Conservation (phyloP, 2,329 filamentous ascomycete species). For the Colletotrichum liriopes region DNA sequence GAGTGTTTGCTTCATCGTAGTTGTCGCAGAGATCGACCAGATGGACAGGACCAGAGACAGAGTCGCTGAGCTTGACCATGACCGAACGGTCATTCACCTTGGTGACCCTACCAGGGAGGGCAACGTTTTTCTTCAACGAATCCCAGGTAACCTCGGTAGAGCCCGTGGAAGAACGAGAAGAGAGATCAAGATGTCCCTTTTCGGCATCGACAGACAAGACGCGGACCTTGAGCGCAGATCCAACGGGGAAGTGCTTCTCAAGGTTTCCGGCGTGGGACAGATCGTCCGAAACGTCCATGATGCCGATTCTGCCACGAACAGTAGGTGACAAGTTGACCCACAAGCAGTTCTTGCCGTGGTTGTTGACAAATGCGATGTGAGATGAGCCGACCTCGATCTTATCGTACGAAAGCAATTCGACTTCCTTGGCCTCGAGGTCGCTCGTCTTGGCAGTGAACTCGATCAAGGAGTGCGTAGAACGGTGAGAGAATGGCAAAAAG, state of each 20-base stretch:
- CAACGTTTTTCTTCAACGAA: slow-evolving; percentile 82
- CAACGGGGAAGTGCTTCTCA: slow-evolving; percentile 85
- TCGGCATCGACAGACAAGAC: slow-evolving; percentile 82
- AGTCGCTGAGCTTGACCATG: slow-evolving; percentile 87
- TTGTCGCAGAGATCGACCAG: slow-evolving; percentile 90
- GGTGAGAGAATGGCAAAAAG: slow-evolving; percentile 92
- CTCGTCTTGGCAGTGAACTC: slow-evolving; percentile 88
- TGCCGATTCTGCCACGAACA: slow-evolving; percentile 85
- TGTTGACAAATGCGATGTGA: slow-evolving; percentile 92
- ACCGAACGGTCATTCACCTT: slow-evolving; percentile 89
- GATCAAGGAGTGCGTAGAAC: slow-evolving; percentile 84
- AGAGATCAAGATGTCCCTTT: slow-evolving; percentile 85
- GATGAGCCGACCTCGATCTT: slow-evolving; percentile 80
- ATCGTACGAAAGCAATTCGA: slow-evolving; percentile 76
- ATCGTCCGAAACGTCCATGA: slow-evolving; percentile 90
- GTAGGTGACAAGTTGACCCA: slow-evolving; percentile 95
- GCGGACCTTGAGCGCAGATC: slow-evolving; percentile 87
- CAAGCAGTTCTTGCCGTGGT: slow-evolving; percentile 82
- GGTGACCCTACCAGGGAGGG: slow-evolving; percentile 87
- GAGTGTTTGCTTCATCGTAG: slow-evolving; percentile 84
- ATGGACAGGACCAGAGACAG: slow-evolving; percentile 83
- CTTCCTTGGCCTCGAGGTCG: slow-evolving; percentile 65
- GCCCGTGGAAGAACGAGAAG: slow-evolving; percentile 77
- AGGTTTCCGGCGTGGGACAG: slow-evolving; percentile 84
- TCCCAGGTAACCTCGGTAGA: slow-evolving; percentile 76